A percentile compares a stretch with the other conserved stretches of the same genome.
Conservation (phyloP, 2,329 filamentous ascomycete species). For the Capronia epimyces region DNA sequence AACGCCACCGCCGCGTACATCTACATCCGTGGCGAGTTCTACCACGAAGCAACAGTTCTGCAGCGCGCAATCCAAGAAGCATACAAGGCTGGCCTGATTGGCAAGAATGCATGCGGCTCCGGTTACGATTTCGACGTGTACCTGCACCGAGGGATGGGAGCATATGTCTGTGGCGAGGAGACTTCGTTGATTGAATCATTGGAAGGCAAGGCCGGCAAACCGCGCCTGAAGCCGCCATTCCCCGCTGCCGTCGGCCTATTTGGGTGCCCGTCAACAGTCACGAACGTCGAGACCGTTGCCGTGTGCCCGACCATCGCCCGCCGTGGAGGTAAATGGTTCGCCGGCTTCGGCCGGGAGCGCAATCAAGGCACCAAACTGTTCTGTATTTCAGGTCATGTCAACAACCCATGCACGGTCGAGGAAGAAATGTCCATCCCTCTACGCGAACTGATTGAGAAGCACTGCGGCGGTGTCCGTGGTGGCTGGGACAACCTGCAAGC, state of each 20-base stretch:
- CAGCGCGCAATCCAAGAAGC: slow-evolving; percentile 97
- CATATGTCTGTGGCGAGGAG: slow-evolving; percentile 97
- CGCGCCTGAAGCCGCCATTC: slow-evolving; percentile 96
- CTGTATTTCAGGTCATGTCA: slow-evolving; percentile 97
- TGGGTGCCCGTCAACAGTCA: slow-evolving; percentile 94
- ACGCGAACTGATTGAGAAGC: slow-evolving; percentile 92
- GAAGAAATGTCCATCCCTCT: slow-evolving; percentile 99
- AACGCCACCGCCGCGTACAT: slow-evolving; percentile 98
- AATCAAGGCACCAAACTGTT: slow-evolving; percentile 97
- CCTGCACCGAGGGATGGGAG: slow-evolving; percentile 92
- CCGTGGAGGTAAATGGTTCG: slow-evolving; percentile 89
- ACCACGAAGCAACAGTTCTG: slow-evolving; percentile 87
- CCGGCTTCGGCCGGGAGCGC: slow-evolving; percentile 85
- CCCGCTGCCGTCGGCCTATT: slow-evolving; percentile 95
- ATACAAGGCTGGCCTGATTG: slow-evolving; percentile 88
- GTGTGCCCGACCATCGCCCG: slow-evolving; percentile 94
- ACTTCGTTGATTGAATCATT: slow-evolving; percentile 96
- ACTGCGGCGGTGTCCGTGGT: slow-evolving; percentile 92
- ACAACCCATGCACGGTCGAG: slow-evolving; percentile 96
- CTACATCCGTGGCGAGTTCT: slow-evolving; percentile 98
- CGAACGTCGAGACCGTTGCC: slow-evolving; percentile 95
- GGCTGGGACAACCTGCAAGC: slow-evolving; percentile 98
- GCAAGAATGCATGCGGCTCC: slow-evolving; percentile 94
- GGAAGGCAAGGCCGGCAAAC: slow-evolving; percentile 98
- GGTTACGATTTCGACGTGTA: slow-evolving; percentile 98